phyloP scores from a whole-genome alignment of 2,329 filamentous ascomycete genomes.

The Colletotrichum sp. region DNA sequence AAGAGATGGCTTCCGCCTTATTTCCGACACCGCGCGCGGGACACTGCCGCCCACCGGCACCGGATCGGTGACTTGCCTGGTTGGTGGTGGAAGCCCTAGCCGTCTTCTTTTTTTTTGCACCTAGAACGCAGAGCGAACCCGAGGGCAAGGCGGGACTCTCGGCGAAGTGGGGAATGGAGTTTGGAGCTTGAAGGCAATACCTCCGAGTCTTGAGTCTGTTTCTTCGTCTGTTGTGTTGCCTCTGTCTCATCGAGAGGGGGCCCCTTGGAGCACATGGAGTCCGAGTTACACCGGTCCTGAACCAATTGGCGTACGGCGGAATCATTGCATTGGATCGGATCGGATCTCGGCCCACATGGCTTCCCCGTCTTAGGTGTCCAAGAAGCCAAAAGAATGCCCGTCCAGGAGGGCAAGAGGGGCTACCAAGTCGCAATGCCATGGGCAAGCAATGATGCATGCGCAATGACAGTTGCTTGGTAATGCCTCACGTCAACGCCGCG shows the following conservation, averaged over 20 bases:
- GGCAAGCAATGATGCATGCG: background rate
- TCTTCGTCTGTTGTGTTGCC: background rate
- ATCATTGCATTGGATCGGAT: background rate
- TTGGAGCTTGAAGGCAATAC: background rate
- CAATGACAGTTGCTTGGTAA: constrained; percentile 10
- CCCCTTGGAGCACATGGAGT: background rate
- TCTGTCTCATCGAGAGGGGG: constrained; percentile 4
- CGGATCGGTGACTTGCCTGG: background rate
- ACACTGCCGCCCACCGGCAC: background rate
- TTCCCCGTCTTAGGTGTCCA: background rate
- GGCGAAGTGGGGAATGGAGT: background rate
- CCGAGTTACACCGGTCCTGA: background rate
- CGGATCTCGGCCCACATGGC: background rate
- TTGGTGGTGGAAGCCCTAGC: background rate
- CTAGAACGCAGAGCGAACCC: background rate
- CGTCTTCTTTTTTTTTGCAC: background rate
- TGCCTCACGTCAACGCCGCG: constrained; percentile 11
- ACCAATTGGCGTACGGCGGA: background rate
- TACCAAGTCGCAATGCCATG: background rate
- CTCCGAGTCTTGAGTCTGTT: background rate
- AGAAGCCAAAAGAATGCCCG: background rate
- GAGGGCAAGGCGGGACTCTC: background rate
- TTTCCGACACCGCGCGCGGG: background rate
- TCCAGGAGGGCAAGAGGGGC: background rate
- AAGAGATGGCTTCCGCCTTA: background rate